These are phyloP conservation scores for Globisporangium polare DNA, from an alignment of 352 stramenopile species.

Conservation along the genomic window DNA sequence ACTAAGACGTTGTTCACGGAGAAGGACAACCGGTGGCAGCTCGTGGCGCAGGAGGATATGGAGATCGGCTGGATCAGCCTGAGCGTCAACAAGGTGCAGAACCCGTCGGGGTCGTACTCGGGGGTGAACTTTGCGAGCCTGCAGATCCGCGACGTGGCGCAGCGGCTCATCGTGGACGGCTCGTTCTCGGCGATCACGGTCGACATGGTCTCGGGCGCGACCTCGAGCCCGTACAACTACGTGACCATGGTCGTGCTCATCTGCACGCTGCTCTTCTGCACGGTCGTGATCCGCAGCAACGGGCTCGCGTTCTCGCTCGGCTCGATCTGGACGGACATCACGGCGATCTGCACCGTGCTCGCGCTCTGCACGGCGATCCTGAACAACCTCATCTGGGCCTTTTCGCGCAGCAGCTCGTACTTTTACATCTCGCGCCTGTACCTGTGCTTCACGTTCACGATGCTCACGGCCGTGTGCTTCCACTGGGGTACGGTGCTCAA, in stretches of 20 bases:
- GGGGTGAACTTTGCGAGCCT: constrained; percentile 63
- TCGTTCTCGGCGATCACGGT: constrained; percentile 74
- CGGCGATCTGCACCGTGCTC: constrained; percentile 78
- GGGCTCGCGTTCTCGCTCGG: constrained; percentile 77
- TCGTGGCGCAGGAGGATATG: constrained; percentile 49
- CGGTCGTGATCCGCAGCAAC: constrained; percentile 78
- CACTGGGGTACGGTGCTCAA: constrained; percentile 86
- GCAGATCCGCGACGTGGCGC: constrained; percentile 43
- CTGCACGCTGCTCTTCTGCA: constrained; percentile 76
- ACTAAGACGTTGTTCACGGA: constrained; percentile 4
- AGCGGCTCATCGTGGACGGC: constrained; percentile 52
- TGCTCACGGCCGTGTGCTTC: constrained; percentile 85
- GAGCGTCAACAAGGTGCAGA: constrained; percentile 65
- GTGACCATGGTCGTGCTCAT: constrained; percentile 86
- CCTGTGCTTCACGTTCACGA: constrained; percentile 86
- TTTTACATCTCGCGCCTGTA: constrained; percentile 82
- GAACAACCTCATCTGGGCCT: constrained; percentile 85
- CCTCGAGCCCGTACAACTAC: constrained; percentile 86
- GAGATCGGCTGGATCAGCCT: constrained; percentile 69
- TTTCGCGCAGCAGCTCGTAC: constrained; percentile 59
- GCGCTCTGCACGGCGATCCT: constrained; percentile 68
- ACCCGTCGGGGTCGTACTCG: constrained; percentile 63
- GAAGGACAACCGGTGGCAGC: constrained; percentile 33
- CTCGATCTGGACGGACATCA: constrained; percentile 86
- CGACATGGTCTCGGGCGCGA: constrained; percentile 51